These are phyloP conservation scores for Ceratobasidium sp. DNA, from an alignment of 1,284 basidiomycete species.

Conservation along the genomic window DNA sequence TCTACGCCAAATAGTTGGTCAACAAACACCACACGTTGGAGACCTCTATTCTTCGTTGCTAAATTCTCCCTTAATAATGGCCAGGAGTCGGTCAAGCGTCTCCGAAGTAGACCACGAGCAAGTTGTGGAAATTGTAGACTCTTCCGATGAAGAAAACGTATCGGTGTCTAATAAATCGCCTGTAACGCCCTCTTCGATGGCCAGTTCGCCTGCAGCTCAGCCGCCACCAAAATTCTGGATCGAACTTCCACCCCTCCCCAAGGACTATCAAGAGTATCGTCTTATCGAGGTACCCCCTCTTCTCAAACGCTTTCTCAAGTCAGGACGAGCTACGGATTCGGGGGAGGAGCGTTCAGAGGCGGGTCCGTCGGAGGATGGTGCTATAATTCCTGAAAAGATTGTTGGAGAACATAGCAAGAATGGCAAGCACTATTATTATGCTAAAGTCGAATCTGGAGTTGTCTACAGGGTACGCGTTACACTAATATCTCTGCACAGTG, in stretches of 20 bases:
- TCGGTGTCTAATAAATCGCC: conserved; percentile 31
- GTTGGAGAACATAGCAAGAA: conserved; percentile 28
- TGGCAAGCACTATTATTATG: conserved; percentile 39
- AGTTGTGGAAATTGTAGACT: background rate
- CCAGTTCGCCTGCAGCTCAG: conserved; percentile 10
- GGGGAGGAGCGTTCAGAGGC: background rate
- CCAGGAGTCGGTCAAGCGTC: conserved; percentile 10
- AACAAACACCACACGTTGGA: no score
- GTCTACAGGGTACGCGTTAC: conserved; percentile 16
- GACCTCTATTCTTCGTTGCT: no score
- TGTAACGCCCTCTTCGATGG: conserved; percentile 18
- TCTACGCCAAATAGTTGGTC: no score
- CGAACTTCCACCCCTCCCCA: conserved; percentile 16
- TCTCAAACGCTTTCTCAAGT: background rate
- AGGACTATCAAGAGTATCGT: conserved; percentile 8
- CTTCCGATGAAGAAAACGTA: conserved; percentile 13
- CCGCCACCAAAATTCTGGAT: conserved; percentile 19
- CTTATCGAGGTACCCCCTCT: background rate
- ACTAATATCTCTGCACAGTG: background rate
- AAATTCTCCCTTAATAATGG: conserved; percentile 2
- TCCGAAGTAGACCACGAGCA: conserved; percentile 7
- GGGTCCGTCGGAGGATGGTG: background rate
- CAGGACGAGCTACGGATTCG: background rate
- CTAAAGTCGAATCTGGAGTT: conserved; percentile 31
- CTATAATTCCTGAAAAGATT: conserved; percentile 24